Evolutionary conservation across 2,329 filamentous ascomycete genomes (phyloP).

Genomic region (Botrytis aclada): DNA sequence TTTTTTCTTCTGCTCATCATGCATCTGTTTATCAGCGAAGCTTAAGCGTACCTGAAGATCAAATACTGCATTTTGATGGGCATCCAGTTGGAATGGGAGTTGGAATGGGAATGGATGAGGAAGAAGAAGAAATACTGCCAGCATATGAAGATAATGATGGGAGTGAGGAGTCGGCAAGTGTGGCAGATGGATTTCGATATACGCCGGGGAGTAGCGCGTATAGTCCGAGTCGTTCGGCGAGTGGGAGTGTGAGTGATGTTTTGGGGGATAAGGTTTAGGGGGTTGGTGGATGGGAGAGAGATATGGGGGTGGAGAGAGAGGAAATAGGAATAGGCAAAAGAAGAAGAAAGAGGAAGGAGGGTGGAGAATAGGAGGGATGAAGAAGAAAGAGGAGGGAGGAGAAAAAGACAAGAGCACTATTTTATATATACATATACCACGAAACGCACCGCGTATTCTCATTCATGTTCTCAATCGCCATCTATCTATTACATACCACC

Average conservation of each 20-base stretch:
- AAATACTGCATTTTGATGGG: background rate
- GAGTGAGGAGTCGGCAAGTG: constrained; percentile 27
- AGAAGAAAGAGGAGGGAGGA: no score
- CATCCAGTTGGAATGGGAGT: background rate
- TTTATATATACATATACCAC: no score
- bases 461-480: no score
- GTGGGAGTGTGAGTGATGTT: constrained; percentile 32
- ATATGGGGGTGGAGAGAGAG: no score
- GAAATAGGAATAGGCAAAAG: no score
- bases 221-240: constrained; percentile 24
- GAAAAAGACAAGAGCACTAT: no score
- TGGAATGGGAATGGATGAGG: background rate
- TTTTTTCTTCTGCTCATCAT: background rate
- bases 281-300: no score
- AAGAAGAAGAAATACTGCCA: background rate
- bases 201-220: constrained; percentile 31
- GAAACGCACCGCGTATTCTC: no score
- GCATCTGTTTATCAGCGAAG: no score
- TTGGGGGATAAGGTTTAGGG: background rate
- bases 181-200: constrained; percentile 35
- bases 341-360: no score
- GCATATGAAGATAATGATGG: constrained; percentile 19
- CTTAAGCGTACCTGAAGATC: background rate
- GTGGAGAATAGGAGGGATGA: background rate
- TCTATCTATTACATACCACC: no score